Evolutionary conservation across 345 rosid genomes (phyloP), one percentile per base, ranked within the genome.

Genomic region (Hibiscus mutabilis): DNA sequence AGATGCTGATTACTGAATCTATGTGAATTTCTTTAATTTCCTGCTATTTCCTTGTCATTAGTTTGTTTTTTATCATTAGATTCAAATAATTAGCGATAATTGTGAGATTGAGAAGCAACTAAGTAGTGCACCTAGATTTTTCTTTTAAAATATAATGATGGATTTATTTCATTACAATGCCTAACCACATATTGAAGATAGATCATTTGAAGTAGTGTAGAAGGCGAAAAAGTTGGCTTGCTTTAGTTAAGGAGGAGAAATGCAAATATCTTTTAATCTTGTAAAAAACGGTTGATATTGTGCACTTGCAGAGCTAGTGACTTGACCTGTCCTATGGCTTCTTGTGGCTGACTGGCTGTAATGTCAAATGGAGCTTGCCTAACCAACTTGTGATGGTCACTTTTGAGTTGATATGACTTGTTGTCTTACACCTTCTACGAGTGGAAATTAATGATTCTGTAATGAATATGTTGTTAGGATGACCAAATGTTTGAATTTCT

Each of bases 231-330:
- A 1, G 24, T 33, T 33, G 5, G 47, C n/a, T 56, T 56, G 29
- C 60, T 56, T 56, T 55, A 21, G 60, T 62, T 35, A 40, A 42
- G 52, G 60, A 55, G 68, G 68, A 21, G 52, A 64, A 64, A 21
- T 24, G 8, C 16, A 63, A 64, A 22, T 64, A n/a, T 29, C 11
- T 12, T 12, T 21, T 21, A n/a, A n/a, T 19, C 19, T 21, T 40
- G 53, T 40, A 19, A 42, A 25, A 24, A 42, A 42, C 42, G 33
- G 68, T 65, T 21, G 52, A 40, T 40, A 21, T 42, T 22, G 31
- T 37, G 51, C 27, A 11, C 16, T 18, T 18, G 25, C 5, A 13
- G 16, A n/a, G 15, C 25, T 9, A 10, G 49, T 35, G 25, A 2
- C 47, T 31, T 18, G 47, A 62, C 40, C 7, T 33, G 22, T 7